Evolutionary conservation across 1,284 basidiomycete species (phyloP).

Genomic region (Wallemia mellicola): DNA sequence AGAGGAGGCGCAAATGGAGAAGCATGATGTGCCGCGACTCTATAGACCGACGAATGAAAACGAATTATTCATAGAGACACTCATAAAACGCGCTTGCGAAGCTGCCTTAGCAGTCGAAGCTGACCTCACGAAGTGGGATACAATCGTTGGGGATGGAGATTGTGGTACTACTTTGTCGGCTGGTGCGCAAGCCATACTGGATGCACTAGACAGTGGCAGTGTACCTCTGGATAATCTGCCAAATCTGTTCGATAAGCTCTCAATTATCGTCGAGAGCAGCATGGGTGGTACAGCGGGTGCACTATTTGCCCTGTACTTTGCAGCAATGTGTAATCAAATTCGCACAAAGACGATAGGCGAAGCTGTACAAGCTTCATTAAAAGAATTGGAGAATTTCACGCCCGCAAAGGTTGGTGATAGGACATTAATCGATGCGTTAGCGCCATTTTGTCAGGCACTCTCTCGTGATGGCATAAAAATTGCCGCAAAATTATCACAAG

Average conservation of each 20-base stretch:
- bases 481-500: constrained; percentile 17
- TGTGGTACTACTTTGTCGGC: constrained; percentile 15
- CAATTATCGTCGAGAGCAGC: constrained; percentile 11
- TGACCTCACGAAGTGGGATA: constrained; percentile 20
- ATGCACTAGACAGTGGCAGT: constrained; percentile 4
- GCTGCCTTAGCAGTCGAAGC: constrained; percentile 16
- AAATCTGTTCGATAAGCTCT: background rate
- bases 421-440: constrained; percentile 25
- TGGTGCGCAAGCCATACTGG: constrained; percentile 10
- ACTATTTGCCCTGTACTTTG: constrained; percentile 26
- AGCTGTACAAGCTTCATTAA: constrained; percentile 10
- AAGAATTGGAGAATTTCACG: constrained; percentile 20
- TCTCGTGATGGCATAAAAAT: constrained; percentile 11
- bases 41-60: background rate
- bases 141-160: constrained; percentile 16
- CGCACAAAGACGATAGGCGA: too few species aligned
- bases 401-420: constrained; percentile 25
- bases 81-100: constrained; percentile 10
- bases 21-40: background rate
- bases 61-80: background rate
- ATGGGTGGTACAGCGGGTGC: constrained; percentile 18
- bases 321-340: constrained; percentile 16
- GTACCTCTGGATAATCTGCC: background rate
- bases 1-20: too few species aligned
- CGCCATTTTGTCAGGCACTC: constrained; percentile 20